A percentile compares a stretch with the other conserved stretches of the same genome.
Evolutionary conservation across 305 asterid species (phyloP).

Genomic region (Ajuga reptans): DNA sequence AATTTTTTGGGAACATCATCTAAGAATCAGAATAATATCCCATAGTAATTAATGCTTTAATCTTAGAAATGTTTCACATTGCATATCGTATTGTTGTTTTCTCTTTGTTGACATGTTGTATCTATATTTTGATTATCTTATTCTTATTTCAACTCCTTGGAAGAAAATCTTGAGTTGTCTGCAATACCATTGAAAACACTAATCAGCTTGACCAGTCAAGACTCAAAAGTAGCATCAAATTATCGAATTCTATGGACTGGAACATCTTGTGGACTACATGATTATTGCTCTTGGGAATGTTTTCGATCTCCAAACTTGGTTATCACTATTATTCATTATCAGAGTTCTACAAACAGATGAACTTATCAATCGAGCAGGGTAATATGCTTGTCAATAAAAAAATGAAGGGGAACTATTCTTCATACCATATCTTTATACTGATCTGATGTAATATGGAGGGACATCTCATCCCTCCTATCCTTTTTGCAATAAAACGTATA

Average conservation of each 20-base stretch:
- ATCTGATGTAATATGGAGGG: too few species aligned
- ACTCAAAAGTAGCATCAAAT: slow-evolving; percentile 1
- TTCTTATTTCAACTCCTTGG: background rate
- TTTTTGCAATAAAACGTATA: too few species aligned
- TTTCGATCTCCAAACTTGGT: background rate
- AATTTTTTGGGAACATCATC: background rate
- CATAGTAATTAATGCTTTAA: background rate
- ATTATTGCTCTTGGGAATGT: background rate
- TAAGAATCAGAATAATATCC: slow-evolving; percentile 4
- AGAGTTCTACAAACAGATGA: background rate
- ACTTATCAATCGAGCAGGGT: background rate
- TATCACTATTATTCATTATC: background rate
- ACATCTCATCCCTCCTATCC: too few species aligned
- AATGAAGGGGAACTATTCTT: background rate
- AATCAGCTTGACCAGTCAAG: background rate
- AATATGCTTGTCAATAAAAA: background rate
- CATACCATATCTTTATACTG: too few species aligned
- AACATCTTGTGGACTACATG: background rate
- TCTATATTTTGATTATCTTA: background rate
- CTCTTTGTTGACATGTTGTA: background rate
- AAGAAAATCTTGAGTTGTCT: background rate
- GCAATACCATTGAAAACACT: background rate
- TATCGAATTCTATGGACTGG: background rate
- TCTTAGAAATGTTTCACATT: background rate
- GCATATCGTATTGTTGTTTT: too few species aligned